Conservation (phyloP, 2,329 filamentous ascomycete species). For the Alternaria panax region DNA sequence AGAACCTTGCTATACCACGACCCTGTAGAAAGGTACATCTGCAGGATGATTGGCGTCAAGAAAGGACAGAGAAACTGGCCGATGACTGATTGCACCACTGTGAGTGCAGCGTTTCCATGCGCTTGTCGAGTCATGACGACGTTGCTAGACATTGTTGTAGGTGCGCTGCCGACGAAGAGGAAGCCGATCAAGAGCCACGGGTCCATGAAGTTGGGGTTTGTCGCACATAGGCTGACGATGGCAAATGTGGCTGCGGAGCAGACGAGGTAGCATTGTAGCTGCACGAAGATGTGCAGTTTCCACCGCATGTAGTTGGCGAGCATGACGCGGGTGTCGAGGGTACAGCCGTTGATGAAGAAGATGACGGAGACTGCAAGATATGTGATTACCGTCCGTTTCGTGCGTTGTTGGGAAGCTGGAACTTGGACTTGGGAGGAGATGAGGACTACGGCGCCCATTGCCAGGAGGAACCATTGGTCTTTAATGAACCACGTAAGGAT, state of each 20-base stretch:
- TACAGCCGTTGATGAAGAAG: conserved; percentile 75
- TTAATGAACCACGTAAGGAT: conserved; percentile 51
- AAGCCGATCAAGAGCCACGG: conserved; percentile 72
- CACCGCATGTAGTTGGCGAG: conserved; percentile 69
- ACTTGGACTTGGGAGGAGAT: conserved; percentile 64
- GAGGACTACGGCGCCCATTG: conserved; percentile 62
- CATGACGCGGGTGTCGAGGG: conserved; percentile 69
- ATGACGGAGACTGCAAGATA: conserved; percentile 74
- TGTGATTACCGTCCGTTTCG: conserved; percentile 62
- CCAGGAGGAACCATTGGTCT: conserved; percentile 71
- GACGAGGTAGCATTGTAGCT: conserved; percentile 71
- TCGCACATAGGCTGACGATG: conserved; percentile 61
- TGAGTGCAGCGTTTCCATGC: conserved; percentile 64
- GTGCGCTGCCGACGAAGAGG: conserved; percentile 71
- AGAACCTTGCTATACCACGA: conserved; percentile 64
- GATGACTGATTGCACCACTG: conserved; percentile 69
- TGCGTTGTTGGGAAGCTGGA: conserved; percentile 61
- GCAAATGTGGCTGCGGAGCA: conserved; percentile 69
- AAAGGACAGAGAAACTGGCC: conserved; percentile 75
- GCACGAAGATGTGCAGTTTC: conserved; percentile 72
- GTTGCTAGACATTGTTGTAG: conserved; percentile 76
- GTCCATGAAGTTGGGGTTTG: conserved; percentile 63
- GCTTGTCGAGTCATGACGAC: conserved; percentile 76
- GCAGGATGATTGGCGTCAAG: conserved; percentile 69
- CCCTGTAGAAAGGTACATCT: conserved; percentile 64